Evolutionary conservation across 2,329 filamentous ascomycete species (phyloP), one percentile per base, ranked within the genome.

Genomic region (Cladosporium sp.): DNA sequence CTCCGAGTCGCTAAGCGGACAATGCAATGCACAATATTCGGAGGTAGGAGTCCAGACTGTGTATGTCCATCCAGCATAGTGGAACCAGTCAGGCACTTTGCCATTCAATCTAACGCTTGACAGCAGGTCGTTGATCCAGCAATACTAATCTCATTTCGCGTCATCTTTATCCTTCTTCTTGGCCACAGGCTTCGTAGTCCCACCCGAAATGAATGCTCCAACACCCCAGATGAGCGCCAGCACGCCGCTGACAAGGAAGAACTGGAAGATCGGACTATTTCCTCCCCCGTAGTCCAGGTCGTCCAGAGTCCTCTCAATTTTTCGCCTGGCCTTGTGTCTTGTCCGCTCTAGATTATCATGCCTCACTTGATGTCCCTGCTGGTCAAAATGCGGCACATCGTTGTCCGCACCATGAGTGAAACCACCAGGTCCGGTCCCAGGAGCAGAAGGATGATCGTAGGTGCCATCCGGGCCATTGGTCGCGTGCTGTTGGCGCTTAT

Each of bases 301-400:
- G 39, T 61, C 63, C 20, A 65, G 55, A 8, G 60, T 63, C 45
- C 61, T 50, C 47, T 61, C 59, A 39, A 60, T 55, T 47, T 61
- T 64, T 61, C 64, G 62, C 39, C 61, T 63, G 22, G 55, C 60
- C 59, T 49, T 57, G 22, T 67, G 65, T 42, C 66, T 51, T 19
- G 59, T 64, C 51, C 60, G 60, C 61, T 69, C 67, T 8, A 88
- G 80, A 36, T 81, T 78, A 51, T 82, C 79, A 63, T 96, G 90
- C 60, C 90, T 95, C 62, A 84, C 80, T 66, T 86, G 84, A 74
- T 96, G 92, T 9, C 82, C 80, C 42, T 76, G 78, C 40, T 83
- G 82, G 75, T 97, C 88, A 66, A 96, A 99, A 75, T 96, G 89
- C 64, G 86, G 84, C 34, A 91, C 79, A 36, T 86, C 79, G 58